A percentile compares a stretch with the other conserved stretches of the same genome.
phyloP scores from a whole-genome alignment of 345 rosid species.

The Euclidium syriacum region DNA sequence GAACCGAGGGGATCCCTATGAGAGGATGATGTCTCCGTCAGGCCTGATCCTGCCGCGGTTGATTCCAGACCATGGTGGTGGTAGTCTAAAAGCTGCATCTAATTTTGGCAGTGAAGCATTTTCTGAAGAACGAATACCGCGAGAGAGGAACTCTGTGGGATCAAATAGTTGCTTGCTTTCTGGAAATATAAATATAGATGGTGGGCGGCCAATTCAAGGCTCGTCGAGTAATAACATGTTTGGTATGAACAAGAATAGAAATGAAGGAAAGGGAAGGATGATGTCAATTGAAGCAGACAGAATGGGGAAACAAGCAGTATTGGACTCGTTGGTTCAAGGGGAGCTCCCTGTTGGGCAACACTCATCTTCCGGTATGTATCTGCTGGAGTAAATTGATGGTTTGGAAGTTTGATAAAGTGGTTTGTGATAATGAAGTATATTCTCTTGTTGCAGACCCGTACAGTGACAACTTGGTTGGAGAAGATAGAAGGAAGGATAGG shows the following conservation, averaged over 20 bases:
- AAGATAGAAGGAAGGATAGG: slow-evolving; percentile 43
- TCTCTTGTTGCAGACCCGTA: slow-evolving; percentile 28
- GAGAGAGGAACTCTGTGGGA: slow-evolving; percentile 34
- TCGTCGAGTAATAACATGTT: slow-evolving; percentile 26
- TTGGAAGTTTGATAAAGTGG: not conserved
- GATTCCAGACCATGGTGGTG: slow-evolving; percentile 37
- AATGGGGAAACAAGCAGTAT: slow-evolving; percentile 34
- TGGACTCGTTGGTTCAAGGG: slow-evolving; percentile 20
- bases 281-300: slow-evolving; percentile 35
- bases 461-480: slow-evolving; percentile 36
- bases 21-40: slow-evolving; percentile 46
- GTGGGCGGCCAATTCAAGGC: slow-evolving; percentile 18
- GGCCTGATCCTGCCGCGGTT: too few species aligned
- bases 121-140: slow-evolving; percentile 21
- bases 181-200: slow-evolving; percentile 31
- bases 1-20: slow-evolving; percentile 37
- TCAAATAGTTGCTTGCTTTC: slow-evolving; percentile 32
- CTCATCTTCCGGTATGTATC: slow-evolving; percentile 36
- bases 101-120: slow-evolving; percentile 20
- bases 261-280: slow-evolving; percentile 28
- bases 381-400: not conserved
- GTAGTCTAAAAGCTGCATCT: slow-evolving; percentile 20
- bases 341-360: slow-evolving; percentile 35
- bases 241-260: slow-evolving; percentile 28
- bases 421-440: not conserved